These are phyloP conservation scores for Tetrahymena elliotti DNA, from an alignment of 73 alveolate species.

Conservation along the genomic window DNA sequence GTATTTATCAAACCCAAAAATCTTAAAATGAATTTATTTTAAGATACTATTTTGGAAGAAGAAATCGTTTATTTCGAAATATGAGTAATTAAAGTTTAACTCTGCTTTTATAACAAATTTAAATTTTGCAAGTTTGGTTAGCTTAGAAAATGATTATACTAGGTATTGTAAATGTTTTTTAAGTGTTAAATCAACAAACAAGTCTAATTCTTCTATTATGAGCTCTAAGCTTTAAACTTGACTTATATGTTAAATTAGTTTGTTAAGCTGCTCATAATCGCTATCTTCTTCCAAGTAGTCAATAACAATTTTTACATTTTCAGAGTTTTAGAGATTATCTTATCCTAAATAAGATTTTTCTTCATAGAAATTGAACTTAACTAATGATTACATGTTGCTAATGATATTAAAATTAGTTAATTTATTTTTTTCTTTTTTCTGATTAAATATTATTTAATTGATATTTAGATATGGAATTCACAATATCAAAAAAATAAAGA, in stretches of 20 bases:
- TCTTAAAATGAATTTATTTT: too few relatives aligned
- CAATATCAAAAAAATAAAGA: too few relatives aligned
- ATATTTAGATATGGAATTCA: too few relatives aligned
- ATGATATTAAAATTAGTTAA: too few relatives aligned
- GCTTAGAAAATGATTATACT: too few relatives aligned
- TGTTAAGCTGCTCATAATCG: neutral
- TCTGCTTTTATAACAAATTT: neutral
- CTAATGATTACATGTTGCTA: neutral
- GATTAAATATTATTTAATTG: too few relatives aligned
- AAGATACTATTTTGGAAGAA: too few relatives aligned
- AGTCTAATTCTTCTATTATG: neutral
- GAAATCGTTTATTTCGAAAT: neutral
- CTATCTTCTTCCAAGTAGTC: neutral
- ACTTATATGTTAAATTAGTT: too few relatives aligned
- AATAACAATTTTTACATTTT: neutral
- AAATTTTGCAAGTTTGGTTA: neutral
- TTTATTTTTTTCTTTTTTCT: too few relatives aligned
- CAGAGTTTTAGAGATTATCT: neutral
- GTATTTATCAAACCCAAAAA: neutral
- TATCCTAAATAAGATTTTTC: too few relatives aligned
- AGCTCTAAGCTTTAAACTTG: neutral
- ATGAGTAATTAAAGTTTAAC: neutral
- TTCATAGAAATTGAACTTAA: too few relatives aligned
- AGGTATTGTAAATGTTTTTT: neutral
- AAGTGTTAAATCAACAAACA: too few relatives aligned